A percentile compares a stretch with the other conserved stretches of the same genome.
phyloP scores from a whole-genome alignment of 179 eudicot genomes.

The Amaranthus tricolor region DNA sequence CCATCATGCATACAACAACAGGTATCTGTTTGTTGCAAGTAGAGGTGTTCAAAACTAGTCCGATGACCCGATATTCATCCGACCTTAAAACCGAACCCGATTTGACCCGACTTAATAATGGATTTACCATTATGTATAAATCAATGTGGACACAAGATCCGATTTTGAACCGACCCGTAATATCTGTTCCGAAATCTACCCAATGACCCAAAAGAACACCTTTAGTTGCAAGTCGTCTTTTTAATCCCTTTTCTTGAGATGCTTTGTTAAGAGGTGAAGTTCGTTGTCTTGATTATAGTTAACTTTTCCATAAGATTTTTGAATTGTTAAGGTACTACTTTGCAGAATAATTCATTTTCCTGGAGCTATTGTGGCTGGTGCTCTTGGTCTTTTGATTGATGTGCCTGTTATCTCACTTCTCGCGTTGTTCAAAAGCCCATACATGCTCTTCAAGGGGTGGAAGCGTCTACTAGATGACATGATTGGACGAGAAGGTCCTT shows the following conservation, averaged over 20 bases:
- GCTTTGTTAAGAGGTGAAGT: background rate
- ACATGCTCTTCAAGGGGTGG: slow-evolving; percentile 96
- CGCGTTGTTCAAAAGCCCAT: slow-evolving; percentile 77
- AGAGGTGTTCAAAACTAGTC: too few relatives aligned
- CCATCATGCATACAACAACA: slow-evolving; percentile 1
- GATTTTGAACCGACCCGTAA: too few relatives aligned
- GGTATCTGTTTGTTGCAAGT: slow-evolving; percentile 6
- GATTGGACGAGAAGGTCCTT: slow-evolving; percentile 95
- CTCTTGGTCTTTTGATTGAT: slow-evolving; percentile 62
- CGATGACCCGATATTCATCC: too few relatives aligned
- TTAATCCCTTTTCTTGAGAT: background rate
- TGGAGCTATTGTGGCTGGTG: slow-evolving; percentile 60
- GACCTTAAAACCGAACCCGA: too few relatives aligned
- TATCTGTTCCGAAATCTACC: too few relatives aligned
- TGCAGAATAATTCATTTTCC: slow-evolving; percentile 77
- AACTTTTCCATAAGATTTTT: background rate
- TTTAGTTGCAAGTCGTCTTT: background rate
- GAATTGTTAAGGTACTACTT: background rate
- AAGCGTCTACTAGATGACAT: slow-evolving; percentile 74
- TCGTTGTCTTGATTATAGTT: background rate
- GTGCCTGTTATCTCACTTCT: slow-evolving; percentile 64
- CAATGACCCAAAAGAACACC: too few relatives aligned
- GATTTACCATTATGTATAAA: too few relatives aligned
- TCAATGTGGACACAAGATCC: too few relatives aligned
- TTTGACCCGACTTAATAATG: too few relatives aligned